Percentiles rank a stretch among this genome's conserved stretches.
Evolutionary conservation across 169 alveolate genomes (phyloP).

Genomic region (Cryptosporidium viatorum): DNA sequence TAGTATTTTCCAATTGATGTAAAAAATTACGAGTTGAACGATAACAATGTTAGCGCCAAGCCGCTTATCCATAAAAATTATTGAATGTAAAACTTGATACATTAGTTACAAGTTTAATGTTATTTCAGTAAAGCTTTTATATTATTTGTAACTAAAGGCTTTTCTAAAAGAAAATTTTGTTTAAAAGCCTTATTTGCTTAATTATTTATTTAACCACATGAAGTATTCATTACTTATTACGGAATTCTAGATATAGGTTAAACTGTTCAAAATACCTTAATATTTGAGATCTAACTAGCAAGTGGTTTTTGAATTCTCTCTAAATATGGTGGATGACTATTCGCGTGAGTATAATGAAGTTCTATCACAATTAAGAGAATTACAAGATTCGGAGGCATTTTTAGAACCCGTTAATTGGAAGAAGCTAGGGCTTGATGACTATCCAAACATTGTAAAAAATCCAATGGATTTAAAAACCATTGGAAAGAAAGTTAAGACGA

Average conservation of each 20-base stretch:
- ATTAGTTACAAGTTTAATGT: background rate
- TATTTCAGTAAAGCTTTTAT: background rate
- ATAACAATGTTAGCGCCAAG: background rate
- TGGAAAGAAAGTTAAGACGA: slow-evolving; percentile 72
- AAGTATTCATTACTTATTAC: background rate
- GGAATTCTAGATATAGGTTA: background rate
- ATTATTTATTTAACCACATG: background rate
- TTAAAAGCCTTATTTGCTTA: background rate
- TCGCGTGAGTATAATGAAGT: slow-evolving; percentile 43
- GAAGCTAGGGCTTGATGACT: slow-evolving; percentile 78
- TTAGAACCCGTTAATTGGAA: slow-evolving; percentile 79
- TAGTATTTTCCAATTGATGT: background rate
- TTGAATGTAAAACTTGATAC: background rate
- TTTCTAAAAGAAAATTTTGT: no score
- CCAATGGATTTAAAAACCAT: slow-evolving; percentile 81
- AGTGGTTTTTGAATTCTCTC: background rate
- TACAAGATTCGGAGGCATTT: slow-evolving; percentile 73
- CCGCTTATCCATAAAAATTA: background rate
- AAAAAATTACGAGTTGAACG: background rate
- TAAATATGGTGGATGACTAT: background rate
- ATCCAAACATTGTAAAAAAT: slow-evolving; percentile 76
- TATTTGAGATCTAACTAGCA: background rate
- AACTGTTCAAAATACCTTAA: background rate
- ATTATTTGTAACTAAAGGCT: background rate
- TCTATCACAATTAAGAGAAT: slow-evolving; percentile 21